These are phyloP conservation scores for Phytophthora fragariaefolia DNA, from an alignment of 352 stramenopile species.

Conservation along the genomic window DNA sequence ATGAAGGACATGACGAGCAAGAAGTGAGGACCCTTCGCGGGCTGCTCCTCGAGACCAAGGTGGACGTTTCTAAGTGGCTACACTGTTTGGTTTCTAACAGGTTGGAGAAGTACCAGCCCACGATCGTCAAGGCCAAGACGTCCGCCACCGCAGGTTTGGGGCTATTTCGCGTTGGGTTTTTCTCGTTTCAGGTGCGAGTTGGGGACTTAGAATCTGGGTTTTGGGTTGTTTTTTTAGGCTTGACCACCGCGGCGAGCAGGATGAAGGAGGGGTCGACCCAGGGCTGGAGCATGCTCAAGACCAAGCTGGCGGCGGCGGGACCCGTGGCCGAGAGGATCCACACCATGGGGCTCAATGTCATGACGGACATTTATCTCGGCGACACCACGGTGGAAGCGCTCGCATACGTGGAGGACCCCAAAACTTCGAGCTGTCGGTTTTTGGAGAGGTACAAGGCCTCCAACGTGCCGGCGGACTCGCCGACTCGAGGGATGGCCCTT, in stretches of 20 bases:
- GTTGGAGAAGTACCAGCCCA: constrained; percentile 77
- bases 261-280: constrained; percentile 81
- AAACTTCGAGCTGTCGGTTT: constrained; percentile 53
- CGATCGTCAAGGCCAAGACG: constrained; percentile 74
- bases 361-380: constrained; percentile 73
- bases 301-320: constrained; percentile 68
- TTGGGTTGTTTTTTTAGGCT: constrained; percentile 4
- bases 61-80: constrained; percentile 23
- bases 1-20: constrained; percentile 69
- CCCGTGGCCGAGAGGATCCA: constrained; percentile 81
- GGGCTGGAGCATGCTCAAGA: constrained; percentile 84
- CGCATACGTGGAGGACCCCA: constrained; percentile 54
- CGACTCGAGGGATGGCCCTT: constrained; percentile 39
- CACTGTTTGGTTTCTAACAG: constrained; percentile 28
- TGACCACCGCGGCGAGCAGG: constrained; percentile 38
- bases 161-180: too few relatives aligned
- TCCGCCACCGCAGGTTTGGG: constrained; percentile 69
- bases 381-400: constrained; percentile 63
- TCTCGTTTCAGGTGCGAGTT: neutral
- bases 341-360: constrained; percentile 72
- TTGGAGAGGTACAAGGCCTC: constrained; percentile 62
- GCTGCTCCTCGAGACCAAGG: neutral
- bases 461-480: constrained; percentile 7
- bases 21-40: constrained; percentile 24
- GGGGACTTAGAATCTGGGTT: neutral